phyloP scores from a whole-genome alignment of 2,329 filamentous ascomycete species.

The Fusarium incarnatum region DNA sequence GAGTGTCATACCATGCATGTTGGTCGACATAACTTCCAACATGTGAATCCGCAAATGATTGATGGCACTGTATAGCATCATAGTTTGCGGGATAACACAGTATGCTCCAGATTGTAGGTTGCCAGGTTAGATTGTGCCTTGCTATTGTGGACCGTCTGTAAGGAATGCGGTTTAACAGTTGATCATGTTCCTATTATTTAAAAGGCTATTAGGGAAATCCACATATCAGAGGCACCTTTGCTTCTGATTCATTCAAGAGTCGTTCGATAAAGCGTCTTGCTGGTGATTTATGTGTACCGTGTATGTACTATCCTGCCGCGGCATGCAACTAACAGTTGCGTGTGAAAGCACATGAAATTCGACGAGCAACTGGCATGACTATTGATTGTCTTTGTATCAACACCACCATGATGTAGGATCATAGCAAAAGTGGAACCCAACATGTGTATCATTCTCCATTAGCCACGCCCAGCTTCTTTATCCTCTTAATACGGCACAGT shows the following conservation, averaged over 20 bases:
- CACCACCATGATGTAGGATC: neutral
- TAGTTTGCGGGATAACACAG: neutral
- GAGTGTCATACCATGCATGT: neutral
- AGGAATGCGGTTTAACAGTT: neutral
- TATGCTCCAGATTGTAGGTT: neutral
- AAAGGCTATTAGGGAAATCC: neutral
- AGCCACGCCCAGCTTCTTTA: neutral
- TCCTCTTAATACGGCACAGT: neutral
- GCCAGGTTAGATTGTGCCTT: neutral
- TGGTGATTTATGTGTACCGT: too few species aligned
- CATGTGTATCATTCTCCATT: neutral
- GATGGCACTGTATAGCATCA: conserved; percentile 7
- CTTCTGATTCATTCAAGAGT: neutral
- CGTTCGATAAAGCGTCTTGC: neutral
- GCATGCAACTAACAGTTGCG: neutral
- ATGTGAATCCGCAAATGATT: neutral
- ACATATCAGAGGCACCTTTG: neutral
- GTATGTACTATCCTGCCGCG: too few species aligned
- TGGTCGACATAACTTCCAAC: neutral
- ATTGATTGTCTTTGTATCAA: neutral
- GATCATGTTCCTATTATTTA: neutral
- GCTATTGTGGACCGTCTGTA: neutral
- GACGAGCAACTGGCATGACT: neutral
- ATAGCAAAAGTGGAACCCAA: neutral
- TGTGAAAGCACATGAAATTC: neutral